phyloP scores from a whole-genome alignment of 2,329 filamentous ascomycete species.

The Metarhizium robertsii region DNA sequence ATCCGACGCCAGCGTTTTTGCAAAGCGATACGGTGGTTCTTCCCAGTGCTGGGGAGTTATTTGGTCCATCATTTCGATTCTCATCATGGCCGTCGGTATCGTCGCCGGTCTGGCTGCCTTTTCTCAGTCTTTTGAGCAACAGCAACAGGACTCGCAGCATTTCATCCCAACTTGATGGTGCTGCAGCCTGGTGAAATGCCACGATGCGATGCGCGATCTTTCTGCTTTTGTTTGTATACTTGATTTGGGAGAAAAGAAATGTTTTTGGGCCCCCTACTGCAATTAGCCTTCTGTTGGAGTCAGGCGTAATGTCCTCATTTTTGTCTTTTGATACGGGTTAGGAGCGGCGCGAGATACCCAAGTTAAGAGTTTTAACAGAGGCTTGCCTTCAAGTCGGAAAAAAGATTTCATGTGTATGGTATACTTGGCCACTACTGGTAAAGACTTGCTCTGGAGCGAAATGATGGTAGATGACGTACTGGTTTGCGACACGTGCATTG shows the following conservation, averaged over 20 bases:
- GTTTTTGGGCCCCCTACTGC: no score
- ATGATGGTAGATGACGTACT: background rate
- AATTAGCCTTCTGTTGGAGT: no score
- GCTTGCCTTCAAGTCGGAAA: no score
- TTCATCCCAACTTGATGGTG: slow-evolving; percentile 44
- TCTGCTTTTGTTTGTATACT: background rate
- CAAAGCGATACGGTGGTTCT: slow-evolving; percentile 67
- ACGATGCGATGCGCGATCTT: background rate
- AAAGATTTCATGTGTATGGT: no score
- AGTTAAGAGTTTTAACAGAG: no score
- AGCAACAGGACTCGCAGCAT: slow-evolving; percentile 57
- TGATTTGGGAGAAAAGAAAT: background rate
- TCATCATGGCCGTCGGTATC: slow-evolving; percentile 65
- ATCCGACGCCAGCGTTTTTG: slow-evolving; percentile 72
- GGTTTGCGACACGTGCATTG: background rate
- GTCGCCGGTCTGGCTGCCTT: slow-evolving; percentile 71
- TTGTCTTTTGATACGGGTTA: no score
- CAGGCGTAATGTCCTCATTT: no score
- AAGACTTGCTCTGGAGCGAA: background rate
- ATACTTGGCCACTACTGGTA: background rate
- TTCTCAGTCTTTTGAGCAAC: slow-evolving; percentile 57
- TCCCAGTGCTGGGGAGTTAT: slow-evolving; percentile 75
- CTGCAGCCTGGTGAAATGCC: background rate
- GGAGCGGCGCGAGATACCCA: no score
- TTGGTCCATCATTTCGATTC: slow-evolving; percentile 64